These are phyloP conservation scores for Lipomyces lipofer DNA, from an alignment of 805 yeast species.

Conservation along the genomic window DNA sequence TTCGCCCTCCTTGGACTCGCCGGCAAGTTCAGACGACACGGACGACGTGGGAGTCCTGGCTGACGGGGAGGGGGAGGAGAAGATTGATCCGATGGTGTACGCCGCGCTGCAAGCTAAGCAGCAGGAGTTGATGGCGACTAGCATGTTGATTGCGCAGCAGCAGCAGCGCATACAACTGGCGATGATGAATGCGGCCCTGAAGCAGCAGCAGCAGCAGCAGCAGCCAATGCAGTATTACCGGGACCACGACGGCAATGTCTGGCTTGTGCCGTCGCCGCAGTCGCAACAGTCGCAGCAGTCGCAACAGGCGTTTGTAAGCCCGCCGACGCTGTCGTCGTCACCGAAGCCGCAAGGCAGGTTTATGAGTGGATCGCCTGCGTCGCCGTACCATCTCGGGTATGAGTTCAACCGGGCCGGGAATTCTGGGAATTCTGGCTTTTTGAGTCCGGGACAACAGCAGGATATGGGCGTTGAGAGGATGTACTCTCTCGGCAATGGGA, in stretches of 20 bases:
- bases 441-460: background rate
- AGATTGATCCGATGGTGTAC: constrained; percentile 32
- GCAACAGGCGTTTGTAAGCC: background rate
- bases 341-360: no score
- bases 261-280: constrained; percentile 7
- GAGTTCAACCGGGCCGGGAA: no score
- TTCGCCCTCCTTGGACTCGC: background rate
- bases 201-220: constrained; percentile 30
- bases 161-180: constrained; percentile 40
- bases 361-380: constrained; percentile 13
- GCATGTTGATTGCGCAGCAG: constrained; percentile 39
- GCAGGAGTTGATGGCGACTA: constrained; percentile 40
- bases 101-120: constrained; percentile 41
- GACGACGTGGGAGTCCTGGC: background rate
- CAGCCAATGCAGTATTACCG: constrained; percentile 16
- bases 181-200: constrained; percentile 29
- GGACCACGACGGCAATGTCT: constrained; percentile 22
- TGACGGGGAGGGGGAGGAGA: constrained; percentile 7
- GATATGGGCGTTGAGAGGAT: background rate
- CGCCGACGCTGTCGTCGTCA: background rate
- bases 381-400: background rate
- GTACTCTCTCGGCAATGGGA: constrained; percentile 5
- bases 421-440: background rate
- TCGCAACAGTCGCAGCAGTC: background rate
- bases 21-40: constrained; percentile 4